Evolutionary conservation across 208 protist genomes (phyloP), one percentile per base, ranked within the genome.

Genomic region (Crithidia sp.): DNA sequence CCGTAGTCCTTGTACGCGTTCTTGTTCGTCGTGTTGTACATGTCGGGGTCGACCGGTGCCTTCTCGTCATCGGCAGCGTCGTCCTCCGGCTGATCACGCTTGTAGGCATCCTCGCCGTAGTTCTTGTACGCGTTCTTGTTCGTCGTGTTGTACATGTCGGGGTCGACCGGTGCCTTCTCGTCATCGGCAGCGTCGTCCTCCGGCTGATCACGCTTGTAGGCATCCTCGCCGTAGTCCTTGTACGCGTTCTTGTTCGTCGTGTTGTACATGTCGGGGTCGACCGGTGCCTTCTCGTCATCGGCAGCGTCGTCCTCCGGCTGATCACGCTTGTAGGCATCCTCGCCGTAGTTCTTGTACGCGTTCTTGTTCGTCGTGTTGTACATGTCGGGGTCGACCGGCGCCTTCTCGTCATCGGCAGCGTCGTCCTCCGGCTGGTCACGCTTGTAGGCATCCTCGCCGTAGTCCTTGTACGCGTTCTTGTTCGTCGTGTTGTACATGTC

Each of bases 11-110:
- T 84, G 63, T 84, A 90, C 36, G 50, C 75, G 17, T 89, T 79
- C 55, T 75, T 57, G 52, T 76, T 76, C 10, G 83, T 87, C 2
- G 79, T 89, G 54, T 79, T 85, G 89, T 84, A 94, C 80, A 87
- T 84, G 74, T 49, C 45, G 9, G 55, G 55, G 55, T 49, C 45
- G 12, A 49, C 45, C 12, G 45, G 45, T 14, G 45, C 45, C 45
- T 49, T 45, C 58, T 84, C 39, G 17, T 40, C 10, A 2, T 14
- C 5, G 44, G 7, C 58, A 8, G 7, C 57, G 39, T 41, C 59
- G 14, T 45, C 43, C 67, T 50, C 49, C 69, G 70, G 76, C 36
- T 16, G 19, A 0, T 67, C 62, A 14, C 50, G 50, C 50, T 55
- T 55, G 50, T 55, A 55, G 14, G 50, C 50, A 10, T 52, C 39